A percentile compares a stretch with the other conserved stretches of the same genome.
Conservation (phyloP, 148 eudicot species). For the Camellia lanceoleosa region DNA sequence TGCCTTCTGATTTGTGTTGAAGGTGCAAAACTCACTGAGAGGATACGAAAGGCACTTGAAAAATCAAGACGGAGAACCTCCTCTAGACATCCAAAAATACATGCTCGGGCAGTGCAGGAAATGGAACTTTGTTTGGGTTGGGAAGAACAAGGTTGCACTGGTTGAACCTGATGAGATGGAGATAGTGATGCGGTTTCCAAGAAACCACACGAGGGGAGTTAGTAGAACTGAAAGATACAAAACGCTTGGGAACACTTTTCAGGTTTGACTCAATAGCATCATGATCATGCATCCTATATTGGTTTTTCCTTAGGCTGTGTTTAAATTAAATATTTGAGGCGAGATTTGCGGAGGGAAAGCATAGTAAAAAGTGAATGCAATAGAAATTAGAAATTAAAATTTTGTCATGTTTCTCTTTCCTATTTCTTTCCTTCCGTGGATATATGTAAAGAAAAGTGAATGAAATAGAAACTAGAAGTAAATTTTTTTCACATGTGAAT, state of each 20-base stretch:
- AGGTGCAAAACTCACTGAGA: constrained; percentile 63
- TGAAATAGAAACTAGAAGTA: too few relatives aligned
- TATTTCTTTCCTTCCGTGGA: too few relatives aligned
- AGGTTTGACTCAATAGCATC: constrained; percentile 35
- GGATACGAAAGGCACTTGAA: constrained; percentile 57
- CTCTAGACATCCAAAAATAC: constrained; percentile 40
- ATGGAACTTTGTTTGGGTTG: constrained; percentile 90
- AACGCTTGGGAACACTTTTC: constrained; percentile 79
- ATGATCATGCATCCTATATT: not conserved
- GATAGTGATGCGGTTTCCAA: constrained; percentile 69
- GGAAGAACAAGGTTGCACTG: constrained; percentile 74
- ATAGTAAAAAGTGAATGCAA: too few relatives aligned
- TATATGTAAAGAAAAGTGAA: too few relatives aligned
- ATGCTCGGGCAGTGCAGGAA: constrained; percentile 55
- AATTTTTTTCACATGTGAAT: too few relatives aligned
- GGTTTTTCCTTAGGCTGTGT: not conserved
- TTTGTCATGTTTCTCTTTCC: too few relatives aligned
- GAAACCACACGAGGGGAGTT: constrained; percentile 79
- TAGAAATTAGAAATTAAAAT: too few relatives aligned
- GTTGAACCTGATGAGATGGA: constrained; percentile 87
- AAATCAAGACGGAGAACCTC: constrained; percentile 48
- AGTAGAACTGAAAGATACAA: constrained; percentile 70
- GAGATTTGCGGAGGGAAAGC: too few relatives aligned
- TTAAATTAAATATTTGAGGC: too few relatives aligned
- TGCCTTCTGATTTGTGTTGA: constrained; percentile 68